These are phyloP conservation scores for Stylonectria norvegica DNA, from an alignment of 2,329 filamentous ascomycete species.

Conservation along the genomic window DNA sequence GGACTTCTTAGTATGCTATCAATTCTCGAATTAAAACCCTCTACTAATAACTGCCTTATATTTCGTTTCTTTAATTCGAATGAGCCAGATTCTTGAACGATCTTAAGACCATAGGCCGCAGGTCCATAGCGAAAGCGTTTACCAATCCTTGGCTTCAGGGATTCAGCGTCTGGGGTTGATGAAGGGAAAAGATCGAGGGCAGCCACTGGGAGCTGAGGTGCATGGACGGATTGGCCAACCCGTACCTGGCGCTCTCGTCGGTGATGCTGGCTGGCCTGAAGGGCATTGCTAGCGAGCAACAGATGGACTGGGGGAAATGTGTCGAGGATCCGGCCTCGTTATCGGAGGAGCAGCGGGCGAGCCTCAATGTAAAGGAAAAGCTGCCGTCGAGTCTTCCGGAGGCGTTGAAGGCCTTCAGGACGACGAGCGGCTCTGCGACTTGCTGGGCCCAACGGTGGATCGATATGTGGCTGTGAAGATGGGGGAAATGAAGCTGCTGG, in stretches of 20 bases:
- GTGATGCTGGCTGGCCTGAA: conserved; percentile 31
- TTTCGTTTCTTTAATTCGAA: too few species aligned
- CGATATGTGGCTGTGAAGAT: conserved; percentile 59
- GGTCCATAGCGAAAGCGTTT: too few species aligned
- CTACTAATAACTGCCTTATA: too few species aligned
- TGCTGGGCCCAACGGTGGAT: conserved; percentile 47
- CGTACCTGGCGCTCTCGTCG: conserved; percentile 57
- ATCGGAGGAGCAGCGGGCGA: conserved; percentile 43
- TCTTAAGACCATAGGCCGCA: too few species aligned
- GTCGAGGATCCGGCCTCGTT: conserved; percentile 51
- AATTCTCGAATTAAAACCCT: too few species aligned
- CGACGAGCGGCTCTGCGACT: conserved; percentile 44
- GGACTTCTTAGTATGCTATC: too few species aligned
- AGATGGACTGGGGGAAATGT: conserved; percentile 52
- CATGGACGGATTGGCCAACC: conserved; percentile 76
- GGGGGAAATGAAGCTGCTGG: conserved; percentile 46
- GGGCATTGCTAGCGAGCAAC: conserved; percentile 27
- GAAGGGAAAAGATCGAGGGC: conserved; percentile 57
- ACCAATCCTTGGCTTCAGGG: too few species aligned
- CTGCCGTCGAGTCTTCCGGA: conserved; percentile 54
- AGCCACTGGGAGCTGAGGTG: conserved; percentile 77
- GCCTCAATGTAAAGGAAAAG: conserved; percentile 51
- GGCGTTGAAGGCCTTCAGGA: conserved; percentile 50
- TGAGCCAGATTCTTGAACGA: too few species aligned
- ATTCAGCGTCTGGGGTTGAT: too few species aligned